Base-by-base conservation (phyloP, 148 eudicot genomes). In the Rhododendron williamsianum region DNA sequence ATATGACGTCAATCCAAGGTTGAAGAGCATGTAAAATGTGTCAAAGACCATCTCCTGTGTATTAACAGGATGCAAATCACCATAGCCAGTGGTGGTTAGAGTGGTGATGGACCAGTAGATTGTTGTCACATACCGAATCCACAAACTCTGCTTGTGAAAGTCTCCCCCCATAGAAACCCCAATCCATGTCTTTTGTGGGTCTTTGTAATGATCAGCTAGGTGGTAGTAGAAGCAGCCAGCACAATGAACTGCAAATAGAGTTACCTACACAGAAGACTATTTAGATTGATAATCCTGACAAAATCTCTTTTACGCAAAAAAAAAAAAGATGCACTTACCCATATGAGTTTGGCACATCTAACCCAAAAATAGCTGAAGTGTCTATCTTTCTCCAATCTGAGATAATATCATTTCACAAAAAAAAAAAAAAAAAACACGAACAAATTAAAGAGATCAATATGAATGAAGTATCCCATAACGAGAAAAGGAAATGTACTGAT, bases 61-160 rank as follows among this genome's bases (percentile, higher is more conserved):
- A 88, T 93, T 93, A 41, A 92, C 95, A 45, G 98, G 90, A 83
- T 96, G 98, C 76, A 94, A 82, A 88, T 96, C 98, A 85, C 98
- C 98, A 86, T 96, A 96, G 43, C 98, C 98, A 16, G 93, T 90
- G 1, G 98, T 94, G 4, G 98, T 82, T 48, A 91, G 94, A 12
- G 98, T 96, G 83, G 94, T 92, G 67, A 94, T 94, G 78, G 98
- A 91, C 98, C 98, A 96, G 82, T 96, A 96, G 54, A 94, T 80
- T 48, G 98, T 87, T 13, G 90, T 91, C 35, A 94, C 90, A 48
- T 96, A 96, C 2, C 92, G 90, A 33, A 65, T 36, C 90, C 89
- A 88, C 81, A 94, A 35, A 83, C 89, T 85, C 15, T 56, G 27
- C 0, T 87, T 9, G 4, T 77, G 86, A 72, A 91, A 91, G 60